Conservation (phyloP, 805 yeast genomes). For the Candida railenensis region DNA sequence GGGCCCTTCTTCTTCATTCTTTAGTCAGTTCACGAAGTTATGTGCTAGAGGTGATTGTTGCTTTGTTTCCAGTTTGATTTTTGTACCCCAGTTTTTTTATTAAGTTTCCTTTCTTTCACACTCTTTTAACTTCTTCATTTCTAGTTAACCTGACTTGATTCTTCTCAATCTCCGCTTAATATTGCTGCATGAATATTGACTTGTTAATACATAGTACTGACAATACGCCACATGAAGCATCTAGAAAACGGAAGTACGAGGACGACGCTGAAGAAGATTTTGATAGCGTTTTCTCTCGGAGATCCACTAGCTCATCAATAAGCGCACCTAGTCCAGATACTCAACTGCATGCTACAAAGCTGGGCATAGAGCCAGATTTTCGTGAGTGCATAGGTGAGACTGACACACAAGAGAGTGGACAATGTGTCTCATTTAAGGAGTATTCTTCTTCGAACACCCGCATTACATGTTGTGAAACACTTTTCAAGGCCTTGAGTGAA, state of each 20-base stretch:
- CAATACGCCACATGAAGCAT: neutral
- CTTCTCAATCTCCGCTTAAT: too few relatives aligned
- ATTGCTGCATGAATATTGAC: neutral
- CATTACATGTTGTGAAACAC: conserved; percentile 2
- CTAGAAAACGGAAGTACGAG: conserved; percentile 2
- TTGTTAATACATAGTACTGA: neutral
- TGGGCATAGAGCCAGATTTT: neutral
- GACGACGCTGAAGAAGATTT: neutral
- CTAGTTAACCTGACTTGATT: too few relatives aligned
- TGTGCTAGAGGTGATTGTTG: too few relatives aligned
- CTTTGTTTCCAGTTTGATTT: too few relatives aligned
- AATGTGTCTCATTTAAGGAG: neutral
- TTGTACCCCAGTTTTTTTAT: too few relatives aligned
- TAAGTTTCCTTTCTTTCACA: neutral
- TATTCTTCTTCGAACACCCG: neutral
- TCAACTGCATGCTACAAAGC: neutral
- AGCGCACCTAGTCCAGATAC: conserved; percentile 6
- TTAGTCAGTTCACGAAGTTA: too few relatives aligned
- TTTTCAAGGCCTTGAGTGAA: conserved; percentile 6
- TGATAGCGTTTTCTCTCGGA: neutral
- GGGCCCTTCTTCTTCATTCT: too few relatives aligned
- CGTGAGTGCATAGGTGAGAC: neutral
- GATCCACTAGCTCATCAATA: neutral
- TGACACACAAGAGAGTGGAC: neutral
- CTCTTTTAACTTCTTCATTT: too few relatives aligned